Evolutionary conservation across 2,329 filamentous ascomycete species (phyloP).

Genomic region (Colletotrichum musae): DNA sequence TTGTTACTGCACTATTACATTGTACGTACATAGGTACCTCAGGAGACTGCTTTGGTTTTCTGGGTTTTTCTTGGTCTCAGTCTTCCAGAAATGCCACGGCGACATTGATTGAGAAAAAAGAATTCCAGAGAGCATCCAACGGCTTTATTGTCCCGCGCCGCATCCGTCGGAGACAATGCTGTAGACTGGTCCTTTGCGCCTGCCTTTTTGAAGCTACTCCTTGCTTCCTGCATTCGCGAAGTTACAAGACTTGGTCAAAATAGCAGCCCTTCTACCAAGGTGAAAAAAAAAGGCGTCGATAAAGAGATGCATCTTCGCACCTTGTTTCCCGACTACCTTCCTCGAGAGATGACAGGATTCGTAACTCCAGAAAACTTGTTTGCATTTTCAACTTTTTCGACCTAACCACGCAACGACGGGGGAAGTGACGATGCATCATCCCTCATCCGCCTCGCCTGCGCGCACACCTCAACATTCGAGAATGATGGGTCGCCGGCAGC

Average conservation of each 20-base stretch:
- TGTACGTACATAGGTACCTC: too few species aligned
- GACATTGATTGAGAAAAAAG: constrained; percentile 10
- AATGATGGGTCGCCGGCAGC: constrained; percentile 12
- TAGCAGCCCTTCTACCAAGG: constrained; percentile 21
- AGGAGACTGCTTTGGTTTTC: too few species aligned
- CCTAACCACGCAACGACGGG: neutral
- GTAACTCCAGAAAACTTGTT: constrained; percentile 15
- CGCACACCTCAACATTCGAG: constrained; percentile 24
- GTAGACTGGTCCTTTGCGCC: constrained; percentile 9
- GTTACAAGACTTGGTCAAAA: constrained; percentile 16
- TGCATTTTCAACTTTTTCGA: neutral
- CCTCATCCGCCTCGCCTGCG: constrained; percentile 22
- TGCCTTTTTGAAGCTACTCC: constrained; percentile 4
- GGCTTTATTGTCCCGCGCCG: constrained; percentile 23
- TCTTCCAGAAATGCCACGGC: constrained; percentile 21
- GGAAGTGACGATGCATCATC: constrained; percentile 20
- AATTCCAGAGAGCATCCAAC: constrained; percentile 11
- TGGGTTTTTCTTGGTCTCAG: constrained; percentile 13
- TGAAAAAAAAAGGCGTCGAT: constrained; percentile 32
- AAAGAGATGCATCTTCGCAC: constrained; percentile 29
- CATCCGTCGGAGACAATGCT: constrained; percentile 31
- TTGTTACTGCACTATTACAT: too few species aligned
- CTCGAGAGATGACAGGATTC: too few species aligned
- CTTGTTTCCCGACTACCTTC: neutral
- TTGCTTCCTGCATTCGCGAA: constrained; percentile 24